Percentiles rank a stretch among this genome's conserved stretches.
These are phyloP conservation scores for Macrophomina pseudophaseolina DNA, from an alignment of 2,329 filamentous ascomycete genomes.

Conservation along the genomic window DNA sequence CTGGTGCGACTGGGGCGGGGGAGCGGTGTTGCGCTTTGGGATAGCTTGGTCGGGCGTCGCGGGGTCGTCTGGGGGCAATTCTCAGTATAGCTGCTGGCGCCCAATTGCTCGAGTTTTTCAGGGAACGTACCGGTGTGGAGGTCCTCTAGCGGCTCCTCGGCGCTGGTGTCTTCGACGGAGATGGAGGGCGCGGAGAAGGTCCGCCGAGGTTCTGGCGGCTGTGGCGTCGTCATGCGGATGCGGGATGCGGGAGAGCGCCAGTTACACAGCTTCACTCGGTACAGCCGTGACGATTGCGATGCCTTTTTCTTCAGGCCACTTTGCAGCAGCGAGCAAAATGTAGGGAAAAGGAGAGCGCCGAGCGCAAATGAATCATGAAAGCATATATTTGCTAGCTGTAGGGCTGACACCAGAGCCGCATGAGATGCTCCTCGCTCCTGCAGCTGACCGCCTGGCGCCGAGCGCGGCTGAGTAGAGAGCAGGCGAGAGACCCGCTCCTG, in stretches of 20 bases:
- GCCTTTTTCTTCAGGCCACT: not conserved
- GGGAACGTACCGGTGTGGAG: conserved; percentile 22
- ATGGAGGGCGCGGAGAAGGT: conserved; percentile 37
- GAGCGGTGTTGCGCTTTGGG: conserved; percentile 29
- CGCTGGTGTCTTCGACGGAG: conserved; percentile 41
- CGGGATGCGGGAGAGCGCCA: not conserved
- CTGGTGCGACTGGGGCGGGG: not conserved
- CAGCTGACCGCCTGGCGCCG: conserved; percentile 17
- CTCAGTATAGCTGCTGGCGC: not conserved
- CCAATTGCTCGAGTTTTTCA: not conserved
- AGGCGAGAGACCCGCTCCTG: conserved; percentile 16
- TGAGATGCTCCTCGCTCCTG: not conserved
- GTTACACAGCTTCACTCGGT: not conserved
- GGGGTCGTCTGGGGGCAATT: conserved; percentile 29
- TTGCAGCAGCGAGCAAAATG: not conserved
- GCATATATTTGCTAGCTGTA: conserved; percentile 16
- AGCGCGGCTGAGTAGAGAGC: conserved; percentile 17
- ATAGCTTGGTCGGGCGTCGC: conserved; percentile 33
- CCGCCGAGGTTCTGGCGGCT: conserved; percentile 11
- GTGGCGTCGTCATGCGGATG: conserved; percentile 6
- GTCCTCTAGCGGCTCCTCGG: conserved; percentile 26
- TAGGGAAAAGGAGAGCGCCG: not conserved
- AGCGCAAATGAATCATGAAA: not conserved
- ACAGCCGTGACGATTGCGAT: not conserved
- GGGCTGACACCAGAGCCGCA: conserved; percentile 17